A percentile compares a stretch with the other conserved stretches of the same genome.
Evolutionary conservation across 2,329 filamentous ascomycete species (phyloP).

Genomic region (Dactylonectria estremocensis): DNA sequence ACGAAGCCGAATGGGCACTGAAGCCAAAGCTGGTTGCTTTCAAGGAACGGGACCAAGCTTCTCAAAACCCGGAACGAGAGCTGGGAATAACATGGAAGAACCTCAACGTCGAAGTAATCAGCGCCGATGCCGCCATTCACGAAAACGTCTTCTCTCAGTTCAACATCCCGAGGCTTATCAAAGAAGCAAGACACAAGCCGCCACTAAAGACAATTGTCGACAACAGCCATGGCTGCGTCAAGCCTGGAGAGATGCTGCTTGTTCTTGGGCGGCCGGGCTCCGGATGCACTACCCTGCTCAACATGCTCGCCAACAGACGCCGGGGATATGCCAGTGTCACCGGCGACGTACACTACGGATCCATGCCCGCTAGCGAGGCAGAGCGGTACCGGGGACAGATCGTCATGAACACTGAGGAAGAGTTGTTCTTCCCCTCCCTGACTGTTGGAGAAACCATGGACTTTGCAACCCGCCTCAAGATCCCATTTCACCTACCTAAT

Average conservation of each 20-base stretch:
- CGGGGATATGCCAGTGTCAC: conserved; percentile 70
- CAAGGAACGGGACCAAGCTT: conserved; percentile 60
- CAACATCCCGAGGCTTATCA: conserved; percentile 68
- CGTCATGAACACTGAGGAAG: conserved; percentile 81
- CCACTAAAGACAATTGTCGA: conserved; percentile 77
- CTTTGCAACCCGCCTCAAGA: conserved; percentile 76
- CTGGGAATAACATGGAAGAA: conserved; percentile 77
- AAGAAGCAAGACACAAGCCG: conserved; percentile 68
- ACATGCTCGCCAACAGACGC: conserved; percentile 77
- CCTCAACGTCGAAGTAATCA: conserved; percentile 74
- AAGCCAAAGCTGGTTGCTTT: conserved; percentile 63
- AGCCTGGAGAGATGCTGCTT: conserved; percentile 80
- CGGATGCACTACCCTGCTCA: conserved; percentile 81
- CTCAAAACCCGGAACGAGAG: conserved; percentile 57
- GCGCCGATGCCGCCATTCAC: conserved; percentile 74
- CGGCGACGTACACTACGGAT: conserved; percentile 72
- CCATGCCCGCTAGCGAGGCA: conserved; percentile 62
- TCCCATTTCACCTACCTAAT: conserved; percentile 64
- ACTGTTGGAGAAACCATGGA: conserved; percentile 80
- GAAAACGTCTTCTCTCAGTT: conserved; percentile 75
- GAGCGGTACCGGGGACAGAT: conserved; percentile 71
- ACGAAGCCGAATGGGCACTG: conserved; percentile 60
- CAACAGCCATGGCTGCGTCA: conserved; percentile 77
- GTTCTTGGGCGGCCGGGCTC: conserved; percentile 79
- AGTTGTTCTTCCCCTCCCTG: conserved; percentile 74